phyloP scores from a whole-genome alignment of 306 rosid genomes.

The apple (Malus domestica) region ASM211411v1 NC_041803.1:7536001-7536500 shows the following conservation, averaged over 20 bases:
- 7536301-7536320: neutral
- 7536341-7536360: neutral
- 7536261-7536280: neutral
- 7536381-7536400: neutral
- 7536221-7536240: neutral
- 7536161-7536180: neutral
- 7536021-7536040: neutral
- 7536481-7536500: neutral
- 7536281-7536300: neutral
- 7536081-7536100: neutral
- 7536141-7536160: neutral
- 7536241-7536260: neutral
- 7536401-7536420: neutral
- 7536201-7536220: neutral
- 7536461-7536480: neutral
- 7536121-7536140: neutral
- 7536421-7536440: neutral
- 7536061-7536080: neutral
- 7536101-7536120: neutral
- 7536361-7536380: neutral
- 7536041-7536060: conserved; percentile 5
- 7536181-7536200: neutral
- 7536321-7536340: neutral
- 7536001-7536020: neutral
- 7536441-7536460: neutral